A percentile compares a stretch with the other conserved stretches of the same genome.
These are phyloP conservation scores for Pyrrhoderma noxium DNA, from an alignment of 1,284 basidiomycete species.

Conservation along the genomic window DNA sequence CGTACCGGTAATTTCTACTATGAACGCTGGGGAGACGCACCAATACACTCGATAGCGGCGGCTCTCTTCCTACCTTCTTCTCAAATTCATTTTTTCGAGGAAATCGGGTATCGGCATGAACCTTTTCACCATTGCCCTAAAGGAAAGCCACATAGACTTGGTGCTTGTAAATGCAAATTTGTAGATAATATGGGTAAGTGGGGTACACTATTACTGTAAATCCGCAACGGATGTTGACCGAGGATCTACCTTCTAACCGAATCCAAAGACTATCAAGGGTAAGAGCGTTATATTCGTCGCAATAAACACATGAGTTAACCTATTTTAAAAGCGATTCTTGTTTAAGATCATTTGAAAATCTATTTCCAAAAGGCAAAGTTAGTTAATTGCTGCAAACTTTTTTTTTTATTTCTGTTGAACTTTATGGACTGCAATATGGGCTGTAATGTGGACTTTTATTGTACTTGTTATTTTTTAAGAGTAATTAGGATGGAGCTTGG, in stretches of 20 bases:
- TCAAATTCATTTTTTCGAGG: slow-evolving; percentile 63
- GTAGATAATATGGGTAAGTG: slow-evolving; percentile 12
- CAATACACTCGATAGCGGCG: slow-evolving; percentile 70
- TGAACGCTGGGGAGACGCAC: slow-evolving; percentile 79
- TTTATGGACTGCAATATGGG: no score
- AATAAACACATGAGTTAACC: not conserved
- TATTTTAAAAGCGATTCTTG: slow-evolving; percentile 2
- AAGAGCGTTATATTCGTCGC: no score
- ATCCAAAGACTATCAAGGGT: not conserved
- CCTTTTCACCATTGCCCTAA: slow-evolving; percentile 47
- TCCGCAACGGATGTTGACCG: not conserved
- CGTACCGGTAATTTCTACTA: slow-evolving; percentile 71
- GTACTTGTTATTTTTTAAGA: no score
- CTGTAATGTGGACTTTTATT: no score
- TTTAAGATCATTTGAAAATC: not conserved
- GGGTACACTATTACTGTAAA: not conserved
- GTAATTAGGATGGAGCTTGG: no score
- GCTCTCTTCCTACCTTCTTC: slow-evolving; percentile 54
- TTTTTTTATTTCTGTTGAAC: no score
- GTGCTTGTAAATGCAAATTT: slow-evolving; percentile 8
- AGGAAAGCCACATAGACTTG: slow-evolving; percentile 16
- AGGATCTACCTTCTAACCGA: not conserved
- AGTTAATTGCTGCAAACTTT: not conserved
- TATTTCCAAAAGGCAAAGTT: slow-evolving; percentile 7
- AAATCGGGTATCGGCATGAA: slow-evolving; percentile 52